These are phyloP conservation scores for Linnemannia hyalina DNA, from an alignment of 192 early-diverging fungal genomes.

Conservation along the genomic window DNA sequence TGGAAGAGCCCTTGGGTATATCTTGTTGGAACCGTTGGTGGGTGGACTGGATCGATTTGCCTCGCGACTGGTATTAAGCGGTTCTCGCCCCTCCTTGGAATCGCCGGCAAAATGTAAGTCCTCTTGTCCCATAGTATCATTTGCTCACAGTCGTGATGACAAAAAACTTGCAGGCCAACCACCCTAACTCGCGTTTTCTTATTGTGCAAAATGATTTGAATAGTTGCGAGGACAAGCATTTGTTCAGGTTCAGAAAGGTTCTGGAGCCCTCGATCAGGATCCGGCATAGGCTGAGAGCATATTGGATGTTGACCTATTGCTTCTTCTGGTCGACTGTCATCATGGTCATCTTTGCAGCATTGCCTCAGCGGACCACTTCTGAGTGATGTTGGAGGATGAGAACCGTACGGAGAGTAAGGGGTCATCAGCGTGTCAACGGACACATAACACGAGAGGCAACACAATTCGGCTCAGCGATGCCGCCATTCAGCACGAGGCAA, in stretches of 20 bases:
- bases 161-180: not conserved
- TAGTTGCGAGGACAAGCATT: slow-evolving; percentile 46
- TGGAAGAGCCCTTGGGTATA: slow-evolving; percentile 50
- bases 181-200: slow-evolving; percentile 13
- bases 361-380: slow-evolving; percentile 19
- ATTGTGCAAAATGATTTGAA: not conserved
- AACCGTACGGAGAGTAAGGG: not conserved
- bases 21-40: slow-evolving; percentile 36
- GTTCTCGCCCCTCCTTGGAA: slow-evolving; percentile 40
- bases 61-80: slow-evolving; percentile 29
- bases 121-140: not conserved
- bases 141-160: not conserved
- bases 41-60: slow-evolving; percentile 34
- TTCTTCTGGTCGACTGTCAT: slow-evolving; percentile 43
- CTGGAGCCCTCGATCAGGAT: slow-evolving; percentile 41
- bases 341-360: slow-evolving; percentile 50
- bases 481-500: no score
- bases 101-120: slow-evolving; percentile 42
- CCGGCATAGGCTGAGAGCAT: slow-evolving; percentile 24
- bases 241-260: slow-evolving; percentile 34
- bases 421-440: no score
- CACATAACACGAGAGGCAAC: no score
- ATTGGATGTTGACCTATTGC: slow-evolving; percentile 49
- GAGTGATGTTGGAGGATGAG: not conserved
- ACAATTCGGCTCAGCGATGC: no score